These are phyloP conservation scores for Keithomyces neogunnii DNA, from an alignment of 2,329 filamentous ascomycete genomes.

Conservation along the genomic window DNA sequence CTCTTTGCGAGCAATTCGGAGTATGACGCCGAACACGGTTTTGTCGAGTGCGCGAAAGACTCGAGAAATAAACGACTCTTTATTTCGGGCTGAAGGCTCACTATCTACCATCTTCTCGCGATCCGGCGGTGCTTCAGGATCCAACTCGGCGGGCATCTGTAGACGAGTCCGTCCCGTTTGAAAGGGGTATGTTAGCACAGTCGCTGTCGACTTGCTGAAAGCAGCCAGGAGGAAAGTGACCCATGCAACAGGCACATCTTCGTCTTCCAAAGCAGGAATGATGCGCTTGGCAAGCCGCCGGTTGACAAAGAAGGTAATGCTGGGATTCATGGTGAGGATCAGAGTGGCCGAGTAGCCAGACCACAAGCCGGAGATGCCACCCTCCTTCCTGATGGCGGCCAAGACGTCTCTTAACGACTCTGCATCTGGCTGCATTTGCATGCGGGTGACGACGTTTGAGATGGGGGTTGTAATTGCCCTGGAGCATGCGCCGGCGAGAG, in stretches of 20 bases:
- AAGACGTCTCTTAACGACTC: slow-evolving; percentile 49
- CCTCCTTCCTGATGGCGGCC: slow-evolving; percentile 55
- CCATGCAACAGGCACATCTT: slow-evolving; percentile 29
- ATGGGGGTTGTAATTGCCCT: slow-evolving; percentile 73
- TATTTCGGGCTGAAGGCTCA: not conserved
- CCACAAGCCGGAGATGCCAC: slow-evolving; percentile 73
- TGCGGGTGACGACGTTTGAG: slow-evolving; percentile 72
- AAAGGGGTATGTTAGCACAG: slow-evolving; percentile 74
- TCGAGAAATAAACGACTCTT: slow-evolving; percentile 8
- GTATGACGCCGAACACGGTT: slow-evolving; percentile 56
- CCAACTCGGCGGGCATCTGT: slow-evolving; percentile 45
- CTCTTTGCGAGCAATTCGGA: slow-evolving; percentile 51
- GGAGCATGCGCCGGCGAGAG: slow-evolving; percentile 64
- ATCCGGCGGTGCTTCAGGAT: slow-evolving; percentile 1
- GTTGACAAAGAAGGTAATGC: slow-evolving; percentile 78
- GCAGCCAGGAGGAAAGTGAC: slow-evolving; percentile 52
- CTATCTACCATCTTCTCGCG: slow-evolving; percentile 7
- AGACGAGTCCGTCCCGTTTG: slow-evolving; percentile 75
- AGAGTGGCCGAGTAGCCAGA: slow-evolving; percentile 76
- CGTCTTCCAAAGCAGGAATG: slow-evolving; percentile 39
- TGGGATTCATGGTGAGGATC: slow-evolving; percentile 76
- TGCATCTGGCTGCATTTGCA: slow-evolving; percentile 56
- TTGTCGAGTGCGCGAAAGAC: slow-evolving; percentile 19
- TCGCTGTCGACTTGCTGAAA: slow-evolving; percentile 69
- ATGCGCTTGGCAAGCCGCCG: slow-evolving; percentile 57